These are phyloP conservation scores for Nannizziopsis arthrosporioides DNA, from an alignment of 2,329 filamentous ascomycete species.

Conservation along the genomic window DNA sequence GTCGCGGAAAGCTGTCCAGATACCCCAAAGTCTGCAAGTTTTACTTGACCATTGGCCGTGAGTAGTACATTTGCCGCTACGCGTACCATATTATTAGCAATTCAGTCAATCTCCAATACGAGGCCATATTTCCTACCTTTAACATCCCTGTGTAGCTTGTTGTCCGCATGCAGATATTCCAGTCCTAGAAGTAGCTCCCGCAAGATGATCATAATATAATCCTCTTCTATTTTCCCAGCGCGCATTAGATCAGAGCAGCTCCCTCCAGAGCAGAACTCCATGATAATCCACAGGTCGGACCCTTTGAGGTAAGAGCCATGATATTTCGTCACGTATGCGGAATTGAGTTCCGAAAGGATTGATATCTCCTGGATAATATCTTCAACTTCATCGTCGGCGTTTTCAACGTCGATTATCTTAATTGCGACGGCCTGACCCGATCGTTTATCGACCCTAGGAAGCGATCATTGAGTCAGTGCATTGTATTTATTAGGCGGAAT, in stretches of 20 bases:
- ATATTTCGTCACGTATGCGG: conserved; percentile 93
- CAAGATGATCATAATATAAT: conserved; percentile 93
- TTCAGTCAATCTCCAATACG: neutral
- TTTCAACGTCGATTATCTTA: conserved; percentile 97
- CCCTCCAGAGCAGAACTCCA: conserved; percentile 96
- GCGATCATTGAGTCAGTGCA: neutral
- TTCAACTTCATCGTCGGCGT: conserved; percentile 97
- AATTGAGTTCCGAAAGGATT: conserved; percentile 90
- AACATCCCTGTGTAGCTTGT: conserved; percentile 92
- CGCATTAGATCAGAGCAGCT: conserved; percentile 96
- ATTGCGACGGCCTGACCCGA: conserved; percentile 92
- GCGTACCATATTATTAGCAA: conserved; percentile 5
- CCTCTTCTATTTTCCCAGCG: conserved; percentile 78
- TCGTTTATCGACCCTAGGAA: conserved; percentile 71
- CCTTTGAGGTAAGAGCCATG: conserved; percentile 94
- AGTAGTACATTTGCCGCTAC: conserved; percentile 85
- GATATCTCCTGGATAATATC: conserved; percentile 99
- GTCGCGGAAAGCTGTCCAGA: conserved; percentile 92
- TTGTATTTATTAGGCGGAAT: neutral
- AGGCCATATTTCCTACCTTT: conserved; percentile 52
- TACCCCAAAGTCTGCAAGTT: conserved; percentile 92
- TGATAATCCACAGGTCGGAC: conserved; percentile 96
- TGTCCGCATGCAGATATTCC: conserved; percentile 87
- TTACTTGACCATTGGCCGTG: conserved; percentile 84
- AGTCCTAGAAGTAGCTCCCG: conserved; percentile 79